These are phyloP conservation scores for Fusarium marasasianum DNA, from an alignment of 2,329 filamentous ascomycete species.

Conservation along the genomic window DNA sequence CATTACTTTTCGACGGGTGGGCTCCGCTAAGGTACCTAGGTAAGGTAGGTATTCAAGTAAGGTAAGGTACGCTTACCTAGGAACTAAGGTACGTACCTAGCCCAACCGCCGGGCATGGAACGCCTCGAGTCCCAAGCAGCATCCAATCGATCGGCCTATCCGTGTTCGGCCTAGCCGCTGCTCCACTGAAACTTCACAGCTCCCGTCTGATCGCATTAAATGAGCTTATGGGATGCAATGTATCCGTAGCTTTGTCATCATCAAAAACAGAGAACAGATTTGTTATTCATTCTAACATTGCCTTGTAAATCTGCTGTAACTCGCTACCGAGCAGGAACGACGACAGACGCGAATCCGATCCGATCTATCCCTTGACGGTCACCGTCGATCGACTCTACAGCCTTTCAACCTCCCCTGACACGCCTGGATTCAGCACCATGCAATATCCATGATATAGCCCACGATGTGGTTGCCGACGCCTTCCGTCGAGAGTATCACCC, in stretches of 20 bases:
- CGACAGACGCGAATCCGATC: background rate
- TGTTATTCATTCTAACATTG: background rate
- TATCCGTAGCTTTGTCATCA: conserved; percentile 32
- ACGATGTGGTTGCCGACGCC: conserved; percentile 59
- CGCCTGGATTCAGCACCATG: conserved; percentile 44
- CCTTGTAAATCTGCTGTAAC: background rate
- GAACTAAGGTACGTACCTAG: conserved; percentile 16
- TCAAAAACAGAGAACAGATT: conserved; percentile 17
- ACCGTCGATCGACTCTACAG: background rate
- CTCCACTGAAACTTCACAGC: conserved; percentile 27
- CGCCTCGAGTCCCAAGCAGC: background rate
- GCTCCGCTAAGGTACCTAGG: conserved; percentile 19
- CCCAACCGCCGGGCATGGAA: background rate
- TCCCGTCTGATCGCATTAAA: background rate
- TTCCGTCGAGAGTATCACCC: conserved; percentile 63
- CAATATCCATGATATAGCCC: conserved; percentile 44
- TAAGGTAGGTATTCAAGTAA: background rate
- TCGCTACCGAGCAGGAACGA: background rate
- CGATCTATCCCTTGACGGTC: background rate
- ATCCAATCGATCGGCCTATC: background rate
- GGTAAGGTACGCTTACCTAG: too few species aligned
- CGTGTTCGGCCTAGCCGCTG: background rate
- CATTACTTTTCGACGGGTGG: conserved; percentile 33
- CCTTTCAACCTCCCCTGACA: conserved; percentile 10
- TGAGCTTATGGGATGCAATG: conserved; percentile 14